Evolutionary conservation across 106 monocot genomes (phyloP).

Genomic region (Dendrobium huoshanense): DNA sequence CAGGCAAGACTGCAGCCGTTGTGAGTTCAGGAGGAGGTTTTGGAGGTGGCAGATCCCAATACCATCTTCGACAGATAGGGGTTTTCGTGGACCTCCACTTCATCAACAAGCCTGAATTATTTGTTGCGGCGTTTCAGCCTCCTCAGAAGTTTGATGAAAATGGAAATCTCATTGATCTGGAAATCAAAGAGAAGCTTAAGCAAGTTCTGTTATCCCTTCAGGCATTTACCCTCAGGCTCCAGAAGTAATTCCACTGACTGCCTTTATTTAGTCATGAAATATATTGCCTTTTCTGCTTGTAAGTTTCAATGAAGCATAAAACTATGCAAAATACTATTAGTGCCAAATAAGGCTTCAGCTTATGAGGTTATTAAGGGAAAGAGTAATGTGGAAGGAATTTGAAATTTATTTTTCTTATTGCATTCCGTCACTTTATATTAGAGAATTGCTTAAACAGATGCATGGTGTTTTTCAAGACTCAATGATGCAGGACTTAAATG

Average conservation of each 20-base stretch:
- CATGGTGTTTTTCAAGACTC: too few species aligned
- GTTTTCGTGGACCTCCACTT: slow-evolving; percentile 64
- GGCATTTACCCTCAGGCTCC: slow-evolving; percentile 35
- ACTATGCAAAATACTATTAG: too few species aligned
- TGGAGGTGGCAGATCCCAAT: slow-evolving; percentile 42
- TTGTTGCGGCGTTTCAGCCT: slow-evolving; percentile 23
- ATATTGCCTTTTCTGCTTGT: too few species aligned
- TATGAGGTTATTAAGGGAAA: too few species aligned
- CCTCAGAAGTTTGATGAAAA: slow-evolving; percentile 41
- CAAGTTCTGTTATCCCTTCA: slow-evolving; percentile 44
- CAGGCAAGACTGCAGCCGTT: slow-evolving; percentile 46
- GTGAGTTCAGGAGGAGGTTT: slow-evolving; percentile 42
- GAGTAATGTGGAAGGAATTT: too few species aligned
- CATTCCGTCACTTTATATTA: too few species aligned
- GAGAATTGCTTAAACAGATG: too few species aligned
- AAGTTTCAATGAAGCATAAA: not conserved
- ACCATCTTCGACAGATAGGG: slow-evolving; percentile 65
- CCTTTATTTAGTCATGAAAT: too few species aligned
- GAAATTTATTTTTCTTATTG: too few species aligned
- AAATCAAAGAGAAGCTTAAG: slow-evolving; percentile 30
- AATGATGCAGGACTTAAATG: too few species aligned
- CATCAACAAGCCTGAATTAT: slow-evolving; percentile 66
- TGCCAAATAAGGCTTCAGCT: too few species aligned
- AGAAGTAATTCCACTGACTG: not conserved
- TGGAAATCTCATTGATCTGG: slow-evolving; percentile 43